Base-by-base conservation (phyloP, 257 asterid species). In the Salvia hispanica region DNA sequence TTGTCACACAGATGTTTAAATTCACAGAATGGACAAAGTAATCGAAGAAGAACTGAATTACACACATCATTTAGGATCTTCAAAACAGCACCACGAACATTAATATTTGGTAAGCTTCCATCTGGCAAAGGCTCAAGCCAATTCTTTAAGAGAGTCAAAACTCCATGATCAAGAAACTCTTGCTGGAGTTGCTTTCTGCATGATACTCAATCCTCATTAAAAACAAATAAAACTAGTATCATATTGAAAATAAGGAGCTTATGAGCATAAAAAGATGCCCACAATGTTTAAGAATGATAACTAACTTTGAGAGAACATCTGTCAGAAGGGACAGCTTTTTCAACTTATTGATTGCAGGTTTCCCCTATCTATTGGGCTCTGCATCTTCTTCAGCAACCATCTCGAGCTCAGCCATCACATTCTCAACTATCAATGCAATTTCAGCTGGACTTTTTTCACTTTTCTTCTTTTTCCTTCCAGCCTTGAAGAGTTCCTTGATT, bases 71-170 rank as follows among this genome's bases (percentile, higher is more conserved):
- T 82, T 67, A 90, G 86, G 67, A 94, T 88, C 79, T 77, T 83
- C 43, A 94, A 66, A 77, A 94, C 84, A 59, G 97, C 96, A 43
- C 95, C 95, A 34, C 99, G 92, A 39, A 93, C 79, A 56, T 93
- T 93, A 39, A 88, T 90, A 79, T 90, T 93, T 12, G 99, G 99
- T 55, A 92, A 81, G 85, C 98, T 90, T 71, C 97, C 97, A 78
- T 92, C 98, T 31, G 98, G 98, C 52, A 92, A 86, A 48, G 98
- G 98, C 75, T 92, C 98, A 50, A 92, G 98, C 97, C 98, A 92
- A 73, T 76, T 85, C 82, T 79, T 86, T 76, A 92, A 64, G 52
- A 92, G 90, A 37, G 84, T 85, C 71, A 92, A 75, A 61, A 92
- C 95, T 64, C 98, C 98, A 64, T 90, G 99, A 61, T 94, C 99